Evolutionary conservation across 2,329 filamentous ascomycete genomes (phyloP), one percentile per base, ranked within the genome.

Genomic region (Plenodomus lindquistii): DNA sequence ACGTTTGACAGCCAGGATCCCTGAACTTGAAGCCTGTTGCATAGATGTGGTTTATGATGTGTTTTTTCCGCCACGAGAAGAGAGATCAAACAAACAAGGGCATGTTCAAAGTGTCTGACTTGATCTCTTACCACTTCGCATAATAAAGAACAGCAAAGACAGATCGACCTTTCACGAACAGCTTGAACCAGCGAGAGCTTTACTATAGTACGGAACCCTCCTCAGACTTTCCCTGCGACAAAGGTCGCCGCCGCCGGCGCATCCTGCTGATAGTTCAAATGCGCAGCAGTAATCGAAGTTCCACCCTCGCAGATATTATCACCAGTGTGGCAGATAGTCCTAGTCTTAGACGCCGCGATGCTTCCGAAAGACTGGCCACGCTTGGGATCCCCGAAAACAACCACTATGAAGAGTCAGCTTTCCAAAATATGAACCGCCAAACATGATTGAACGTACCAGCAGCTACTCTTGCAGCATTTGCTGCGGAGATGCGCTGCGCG

Each of bases 331-430:
- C 71, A 74, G 45, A 73, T 67, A 36, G 67, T 66, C 18, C 66
- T 50, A 5, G 62, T 56, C 44, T 69, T 72, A 15, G 60, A 58
- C 3, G 59, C 40, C 13, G 62, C 44, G 22, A 73, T 57, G 16
- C 40, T 48, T 13, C 65, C 66, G 15, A 73, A 66, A 2, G 58
- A 45, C 48, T 70, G 55, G 18, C 65, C 63, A 10, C 62, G 56
- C 37, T 72, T 63, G 19, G 71, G 62, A 49, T 74, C 71, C 15
- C 71, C 71, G 37, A 73, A 73, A 20, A 67, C 67, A 8, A 71
- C 67, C 27, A 70, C 68, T 63, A 24, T 5, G 8, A 2, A 19
- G 17, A 13, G 15, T 44, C 20, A 45, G 39, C 35, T n/a, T 24
- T 8, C 15, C n/a, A 8, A 38, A 1, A 7, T n/a, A 29, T 13